Conservation (phyloP, 176 grass and related monocot species). For the Musa troglodytarum region DNA sequence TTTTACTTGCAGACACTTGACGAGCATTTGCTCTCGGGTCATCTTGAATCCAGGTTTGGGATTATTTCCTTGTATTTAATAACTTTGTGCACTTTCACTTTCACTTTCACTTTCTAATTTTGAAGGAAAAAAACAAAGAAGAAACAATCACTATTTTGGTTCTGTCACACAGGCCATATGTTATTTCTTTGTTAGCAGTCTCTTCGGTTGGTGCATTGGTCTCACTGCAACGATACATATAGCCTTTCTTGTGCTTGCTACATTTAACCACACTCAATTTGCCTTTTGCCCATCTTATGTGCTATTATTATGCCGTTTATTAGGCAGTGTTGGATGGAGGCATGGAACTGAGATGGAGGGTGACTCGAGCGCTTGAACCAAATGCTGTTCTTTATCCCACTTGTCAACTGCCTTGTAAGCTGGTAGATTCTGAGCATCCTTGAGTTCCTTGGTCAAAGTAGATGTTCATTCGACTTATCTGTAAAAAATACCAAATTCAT, state of each 20-base stretch:
- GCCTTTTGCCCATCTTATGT: not conserved
- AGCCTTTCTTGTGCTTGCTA: no score
- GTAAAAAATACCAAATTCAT: not conserved
- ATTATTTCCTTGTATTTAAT: not conserved
- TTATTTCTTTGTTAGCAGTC: no score
- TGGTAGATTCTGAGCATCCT: not conserved
- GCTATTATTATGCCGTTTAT: not conserved
- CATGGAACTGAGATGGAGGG: not conserved
- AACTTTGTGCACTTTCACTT: not conserved
- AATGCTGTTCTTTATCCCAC: not conserved
- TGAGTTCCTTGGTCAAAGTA: not conserved
- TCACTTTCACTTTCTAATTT: no score
- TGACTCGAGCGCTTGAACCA: not conserved
- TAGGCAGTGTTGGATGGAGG: not conserved
- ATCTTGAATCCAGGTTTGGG: not conserved
- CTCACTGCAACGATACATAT: no score
- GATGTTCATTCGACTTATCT: conserved; percentile 1
- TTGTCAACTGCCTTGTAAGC: not conserved
- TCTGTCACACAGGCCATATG: no score
- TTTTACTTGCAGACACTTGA: not conserved
- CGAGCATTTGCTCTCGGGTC: not conserved
- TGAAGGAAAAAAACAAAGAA: no score
- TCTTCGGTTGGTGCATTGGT: no score
- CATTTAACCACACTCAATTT: not conserved
- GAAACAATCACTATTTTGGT: no score